Base-by-base conservation (phyloP, 148 eudicot genomes). In the Polygonum maritimum region DNA sequence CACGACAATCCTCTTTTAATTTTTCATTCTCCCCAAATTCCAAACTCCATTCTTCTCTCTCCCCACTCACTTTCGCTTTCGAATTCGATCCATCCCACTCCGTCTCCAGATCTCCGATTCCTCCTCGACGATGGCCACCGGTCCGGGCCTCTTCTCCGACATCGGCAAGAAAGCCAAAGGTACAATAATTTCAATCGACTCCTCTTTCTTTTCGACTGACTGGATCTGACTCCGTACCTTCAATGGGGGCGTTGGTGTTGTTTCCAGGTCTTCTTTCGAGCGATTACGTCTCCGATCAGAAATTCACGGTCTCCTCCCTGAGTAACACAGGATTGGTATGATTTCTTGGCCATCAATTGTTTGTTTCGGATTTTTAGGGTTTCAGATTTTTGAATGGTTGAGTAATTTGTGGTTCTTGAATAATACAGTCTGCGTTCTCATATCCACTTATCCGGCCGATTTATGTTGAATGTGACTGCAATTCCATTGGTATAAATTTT, bases 321-420 rank as follows among this genome's bases (percentile, higher is more conserved):
- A 94, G 93, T 75, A 89, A 83, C 10, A 79, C 90, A 57, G 98
- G 98, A 79, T 85, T 94, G 90, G 98, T 94, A 86, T 21, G 82
- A 71, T 81, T 5, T 3, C 11, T 62, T 11, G 35, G 67, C 36
- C 67, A 31, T 21, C 16, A 26, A 62, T 31, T 62, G 45, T 41
- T 41, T 41, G 45, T 41, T 41, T 41, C 45, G 7, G 45, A 7
- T 41, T 41, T 41, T 41, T 41, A 41, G 45, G 45, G 6, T 1
- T 41, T 41, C 45, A 41, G 45, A 41, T 41, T 6, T 41, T 3
- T 41, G 45, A 6, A 41, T 41, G 8, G 31, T 26, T 26, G 31
- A 26, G 31, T 41, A 8, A 41, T 41, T 41, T 41, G 45, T 41
- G 45, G 45, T 41, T 41, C 45, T 41, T 41, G 7, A 7, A 41